phyloP scores from a whole-genome alignment of 768 basidiomycete species.

The Mrakia frigida region DNA sequence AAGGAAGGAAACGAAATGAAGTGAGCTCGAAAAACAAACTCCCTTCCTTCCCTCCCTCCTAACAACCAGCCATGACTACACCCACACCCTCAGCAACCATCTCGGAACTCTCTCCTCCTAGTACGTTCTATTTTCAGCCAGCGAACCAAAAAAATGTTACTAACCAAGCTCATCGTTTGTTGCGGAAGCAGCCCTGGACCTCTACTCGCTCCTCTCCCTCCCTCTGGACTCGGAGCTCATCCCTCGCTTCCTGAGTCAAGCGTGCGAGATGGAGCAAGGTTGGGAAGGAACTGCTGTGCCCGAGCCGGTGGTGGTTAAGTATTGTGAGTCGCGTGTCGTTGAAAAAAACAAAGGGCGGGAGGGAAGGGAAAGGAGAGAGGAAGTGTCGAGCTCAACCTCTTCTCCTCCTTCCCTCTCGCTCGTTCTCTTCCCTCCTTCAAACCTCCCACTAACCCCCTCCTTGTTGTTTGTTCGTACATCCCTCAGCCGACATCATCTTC shows the following conservation, averaged over 20 bases:
- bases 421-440: background rate
- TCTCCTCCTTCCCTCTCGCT: background rate
- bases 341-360: background rate
- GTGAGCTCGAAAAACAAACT: background rate
- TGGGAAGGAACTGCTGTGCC: background rate
- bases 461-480: background rate
- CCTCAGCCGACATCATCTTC: slow-evolving; percentile 4
- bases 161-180: background rate
- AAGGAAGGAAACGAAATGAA: too few species aligned
- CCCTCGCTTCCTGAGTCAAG: background rate
- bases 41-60: background rate
- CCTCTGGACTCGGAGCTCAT: background rate
- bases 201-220: background rate
- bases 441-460: background rate
- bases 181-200: background rate
- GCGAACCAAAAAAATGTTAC: too few species aligned
- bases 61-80: background rate
- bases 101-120: background rate
- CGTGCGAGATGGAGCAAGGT: background rate
- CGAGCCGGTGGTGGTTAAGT: background rate
- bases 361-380: background rate
- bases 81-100: background rate
- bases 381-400: background rate
- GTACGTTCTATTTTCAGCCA: background rate
- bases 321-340: background rate